These are phyloP conservation scores for Kandelia obovata DNA, from an alignment of 345 rosid species.

Conservation along the genomic window DNA sequence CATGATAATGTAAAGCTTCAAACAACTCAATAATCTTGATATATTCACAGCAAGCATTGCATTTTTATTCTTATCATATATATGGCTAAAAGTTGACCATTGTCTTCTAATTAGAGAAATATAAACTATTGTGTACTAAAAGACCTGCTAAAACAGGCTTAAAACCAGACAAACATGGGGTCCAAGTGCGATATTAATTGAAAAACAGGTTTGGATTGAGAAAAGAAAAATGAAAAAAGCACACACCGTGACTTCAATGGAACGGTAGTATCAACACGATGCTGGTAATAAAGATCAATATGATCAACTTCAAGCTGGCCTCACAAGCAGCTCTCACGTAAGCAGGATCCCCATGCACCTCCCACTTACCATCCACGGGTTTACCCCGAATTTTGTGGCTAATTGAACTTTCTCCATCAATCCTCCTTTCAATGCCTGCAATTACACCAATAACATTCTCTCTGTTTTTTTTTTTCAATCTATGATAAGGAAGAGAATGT, in stretches of 20 bases:
- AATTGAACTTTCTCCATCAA: constrained; percentile 12
- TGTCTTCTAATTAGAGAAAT: too few relatives aligned
- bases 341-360: constrained; percentile 3
- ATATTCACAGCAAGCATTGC: too few relatives aligned
- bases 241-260: constrained; percentile 22
- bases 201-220: neutral
- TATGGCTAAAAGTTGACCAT: too few relatives aligned
- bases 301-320: constrained; percentile 18
- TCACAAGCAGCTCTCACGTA: constrained; percentile 4
- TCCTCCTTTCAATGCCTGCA: constrained; percentile 19
- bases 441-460: neutral
- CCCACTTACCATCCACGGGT: neutral
- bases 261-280: constrained; percentile 16
- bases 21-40: too few relatives aligned
- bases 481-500: too few relatives aligned
- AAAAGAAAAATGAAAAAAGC: neutral
- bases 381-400: constrained; percentile 12
- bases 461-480: neutral
- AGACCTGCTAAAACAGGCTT: too few relatives aligned
- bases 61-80: too few relatives aligned
- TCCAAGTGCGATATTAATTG: too few relatives aligned
- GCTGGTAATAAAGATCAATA: constrained; percentile 28
- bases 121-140: too few relatives aligned
- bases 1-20: too few relatives aligned
- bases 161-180: too few relatives aligned